phyloP scores from a whole-genome alignment of 129 eudicot genomes.

The Arctium minus region DNA sequence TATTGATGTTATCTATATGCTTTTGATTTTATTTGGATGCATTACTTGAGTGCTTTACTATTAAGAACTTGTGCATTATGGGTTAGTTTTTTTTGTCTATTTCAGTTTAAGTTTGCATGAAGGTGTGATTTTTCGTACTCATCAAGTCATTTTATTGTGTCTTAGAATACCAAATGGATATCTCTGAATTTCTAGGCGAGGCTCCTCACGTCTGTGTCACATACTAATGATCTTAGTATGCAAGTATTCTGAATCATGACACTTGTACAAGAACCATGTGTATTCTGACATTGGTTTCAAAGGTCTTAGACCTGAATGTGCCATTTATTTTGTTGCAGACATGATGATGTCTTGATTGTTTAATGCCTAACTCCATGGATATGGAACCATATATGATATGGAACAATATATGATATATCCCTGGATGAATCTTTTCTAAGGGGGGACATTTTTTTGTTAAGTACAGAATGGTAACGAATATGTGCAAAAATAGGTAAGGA shows the following conservation, averaged over 20 bases:
- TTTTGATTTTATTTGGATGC: neutral
- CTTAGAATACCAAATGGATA: neutral
- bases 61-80: neutral
- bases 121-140: neutral
- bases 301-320: neutral
- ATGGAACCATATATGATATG: neutral
- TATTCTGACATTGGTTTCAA: neutral
- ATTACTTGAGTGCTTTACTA: neutral
- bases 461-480: too few species aligned
- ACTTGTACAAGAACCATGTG: neutral
- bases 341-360: neutral
- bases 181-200: neutral
- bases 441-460: too few species aligned
- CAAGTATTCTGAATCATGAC: neutral
- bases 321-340: neutral
- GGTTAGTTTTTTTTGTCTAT: too few species aligned
- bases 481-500: too few species aligned
- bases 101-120: neutral
- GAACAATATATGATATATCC: too few species aligned
- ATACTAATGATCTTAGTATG: neutral
- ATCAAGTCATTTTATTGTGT: neutral
- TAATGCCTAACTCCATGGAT: neutral
- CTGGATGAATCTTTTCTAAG: too few species aligned
- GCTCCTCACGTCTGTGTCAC: neutral
- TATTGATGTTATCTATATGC: neutral